phyloP scores from a whole-genome alignment of 805 yeast species.

The Dipodascopsis tothii region DNA sequence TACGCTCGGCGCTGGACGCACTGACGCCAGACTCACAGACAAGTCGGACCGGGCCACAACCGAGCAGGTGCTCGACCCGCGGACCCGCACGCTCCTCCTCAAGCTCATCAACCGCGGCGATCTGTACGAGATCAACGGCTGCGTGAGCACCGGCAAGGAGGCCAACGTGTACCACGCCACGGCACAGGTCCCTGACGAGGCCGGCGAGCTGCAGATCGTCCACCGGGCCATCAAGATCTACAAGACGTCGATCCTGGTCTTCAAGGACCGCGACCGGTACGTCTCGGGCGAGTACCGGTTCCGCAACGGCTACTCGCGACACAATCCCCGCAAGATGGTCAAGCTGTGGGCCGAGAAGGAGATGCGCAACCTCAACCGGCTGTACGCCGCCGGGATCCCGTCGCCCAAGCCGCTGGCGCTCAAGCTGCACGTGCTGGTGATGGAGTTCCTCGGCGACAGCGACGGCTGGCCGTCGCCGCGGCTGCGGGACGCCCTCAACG shows the following conservation, averaged over 20 bases:
- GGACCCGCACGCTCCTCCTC: constrained; percentile 76
- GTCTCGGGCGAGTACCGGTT: constrained; percentile 95
- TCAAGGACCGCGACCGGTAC: constrained; percentile 91
- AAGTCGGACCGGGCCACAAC: constrained; percentile 93
- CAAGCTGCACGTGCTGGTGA: constrained; percentile 81
- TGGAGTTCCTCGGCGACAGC: constrained; percentile 78
- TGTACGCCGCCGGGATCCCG: constrained; percentile 73
- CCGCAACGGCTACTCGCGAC: constrained; percentile 71
- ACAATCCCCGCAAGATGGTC: constrained; percentile 95
- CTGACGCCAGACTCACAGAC: constrained; percentile 39
- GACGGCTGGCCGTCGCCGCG: constrained; percentile 87
- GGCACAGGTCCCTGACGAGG: constrained; percentile 21
- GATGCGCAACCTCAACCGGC: constrained; percentile 81
- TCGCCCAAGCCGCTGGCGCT: constrained; percentile 88
- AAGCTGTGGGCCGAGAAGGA: constrained; percentile 98
- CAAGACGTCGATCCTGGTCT: constrained; percentile 93
- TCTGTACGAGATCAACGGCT: constrained; percentile 81
- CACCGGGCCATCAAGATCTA: constrained; percentile 86
- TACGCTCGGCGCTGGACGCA: not conserved
- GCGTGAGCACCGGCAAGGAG: constrained; percentile 93
- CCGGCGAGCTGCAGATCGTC: constrained; percentile 25
- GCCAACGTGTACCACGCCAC: constrained; percentile 93
- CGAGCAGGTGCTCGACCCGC: constrained; percentile 91
- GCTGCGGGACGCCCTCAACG: constrained; percentile 72
- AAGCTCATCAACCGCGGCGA: constrained; percentile 78